A percentile compares a stretch with the other conserved stretches of the same genome.
These are phyloP conservation scores for Leptographium flavum DNA, from an alignment of 2,329 filamentous ascomycete species.

Conservation along the genomic window DNA sequence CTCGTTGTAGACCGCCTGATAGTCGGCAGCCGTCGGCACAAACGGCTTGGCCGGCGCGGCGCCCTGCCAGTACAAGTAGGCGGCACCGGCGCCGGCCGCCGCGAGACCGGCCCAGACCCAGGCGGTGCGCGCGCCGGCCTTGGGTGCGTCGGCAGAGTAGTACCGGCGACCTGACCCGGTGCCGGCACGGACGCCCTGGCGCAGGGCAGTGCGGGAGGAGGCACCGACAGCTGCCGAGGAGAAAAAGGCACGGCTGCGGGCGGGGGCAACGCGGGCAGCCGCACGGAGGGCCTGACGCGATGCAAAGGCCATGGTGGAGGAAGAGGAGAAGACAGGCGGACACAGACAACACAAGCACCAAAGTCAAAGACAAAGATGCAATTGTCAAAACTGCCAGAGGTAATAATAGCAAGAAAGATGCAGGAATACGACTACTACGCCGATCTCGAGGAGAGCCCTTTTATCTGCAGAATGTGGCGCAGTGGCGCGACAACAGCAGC, in stretches of 20 bases:
- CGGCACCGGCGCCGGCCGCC: conserved; percentile 46
- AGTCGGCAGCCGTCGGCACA: conserved; percentile 69
- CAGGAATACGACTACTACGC: neutral
- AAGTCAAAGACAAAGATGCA: neutral
- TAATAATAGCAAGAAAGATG: conserved; percentile 14
- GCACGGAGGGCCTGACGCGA: conserved; percentile 41
- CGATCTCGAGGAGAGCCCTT: neutral
- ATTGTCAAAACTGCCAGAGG: conserved; percentile 9
- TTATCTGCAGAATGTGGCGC: no score
- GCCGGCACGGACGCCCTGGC: conserved; percentile 35
- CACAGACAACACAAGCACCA: conserved; percentile 4
- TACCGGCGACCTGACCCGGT: conserved; percentile 64
- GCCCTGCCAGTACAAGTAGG: conserved; percentile 49
- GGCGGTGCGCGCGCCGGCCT: conserved; percentile 26
- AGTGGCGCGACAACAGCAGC: no score
- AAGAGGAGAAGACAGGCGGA: neutral
- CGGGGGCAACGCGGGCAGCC: conserved; percentile 38
- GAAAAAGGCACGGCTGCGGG: conserved; percentile 9
- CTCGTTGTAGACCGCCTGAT: conserved; percentile 88
- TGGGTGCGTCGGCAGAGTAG: conserved; percentile 58
- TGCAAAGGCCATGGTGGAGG: conserved; percentile 29
- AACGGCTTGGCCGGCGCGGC: conserved; percentile 43
- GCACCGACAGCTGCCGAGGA: conserved; percentile 45
- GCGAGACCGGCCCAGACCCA: conserved; percentile 46
- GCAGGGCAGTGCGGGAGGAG: conserved; percentile 53